Percentiles rank a stretch among this genome's conserved stretches.
Evolutionary conservation across 352 stramenopile species (phyloP).

Genomic region (Globisporangium heterothallicum): DNA sequence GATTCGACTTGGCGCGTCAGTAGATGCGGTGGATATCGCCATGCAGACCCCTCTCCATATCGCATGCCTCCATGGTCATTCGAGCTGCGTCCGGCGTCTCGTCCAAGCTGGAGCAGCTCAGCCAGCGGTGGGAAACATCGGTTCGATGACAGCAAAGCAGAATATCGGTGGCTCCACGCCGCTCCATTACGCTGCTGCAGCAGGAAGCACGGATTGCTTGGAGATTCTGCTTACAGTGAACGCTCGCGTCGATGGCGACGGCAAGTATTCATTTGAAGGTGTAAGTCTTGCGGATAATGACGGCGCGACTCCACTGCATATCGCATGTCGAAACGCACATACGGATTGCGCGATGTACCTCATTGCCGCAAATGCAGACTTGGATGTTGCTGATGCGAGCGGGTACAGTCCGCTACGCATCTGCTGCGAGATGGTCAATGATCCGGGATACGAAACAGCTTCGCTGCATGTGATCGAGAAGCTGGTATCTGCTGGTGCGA

Average conservation of each 20-base stretch:
- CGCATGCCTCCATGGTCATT: constrained; percentile 39
- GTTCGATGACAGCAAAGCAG: constrained; percentile 15
- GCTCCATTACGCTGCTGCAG: constrained; percentile 43
- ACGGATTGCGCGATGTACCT: constrained; percentile 55
- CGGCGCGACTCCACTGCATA: constrained; percentile 50
- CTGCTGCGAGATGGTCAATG: constrained; percentile 44
- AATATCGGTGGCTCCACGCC: constrained; percentile 48
- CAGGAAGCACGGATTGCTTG: constrained; percentile 43
- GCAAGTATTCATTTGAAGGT: constrained; percentile 48
- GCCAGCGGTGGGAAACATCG: neutral
- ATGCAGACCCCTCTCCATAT: constrained; percentile 55
- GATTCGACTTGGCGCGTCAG: constrained; percentile 28
- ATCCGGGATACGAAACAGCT: constrained; percentile 16
- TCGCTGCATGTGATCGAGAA: constrained; percentile 17
- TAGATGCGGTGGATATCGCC: constrained; percentile 30
- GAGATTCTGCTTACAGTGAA: constrained; percentile 54
- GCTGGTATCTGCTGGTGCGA: constrained; percentile 4
- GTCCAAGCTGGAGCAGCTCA: constrained; percentile 10
- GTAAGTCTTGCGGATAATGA: constrained; percentile 44
- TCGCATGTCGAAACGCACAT: constrained; percentile 31
- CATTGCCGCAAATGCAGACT: constrained; percentile 46
- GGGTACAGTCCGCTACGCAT: constrained; percentile 35
- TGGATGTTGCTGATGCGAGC: constrained; percentile 25
- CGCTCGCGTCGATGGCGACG: constrained; percentile 29
- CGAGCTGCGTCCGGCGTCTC: constrained; percentile 16